Conservation (phyloP, 768 basidiomycete genomes). For the Hemileccinum rubropunctum region DNA sequence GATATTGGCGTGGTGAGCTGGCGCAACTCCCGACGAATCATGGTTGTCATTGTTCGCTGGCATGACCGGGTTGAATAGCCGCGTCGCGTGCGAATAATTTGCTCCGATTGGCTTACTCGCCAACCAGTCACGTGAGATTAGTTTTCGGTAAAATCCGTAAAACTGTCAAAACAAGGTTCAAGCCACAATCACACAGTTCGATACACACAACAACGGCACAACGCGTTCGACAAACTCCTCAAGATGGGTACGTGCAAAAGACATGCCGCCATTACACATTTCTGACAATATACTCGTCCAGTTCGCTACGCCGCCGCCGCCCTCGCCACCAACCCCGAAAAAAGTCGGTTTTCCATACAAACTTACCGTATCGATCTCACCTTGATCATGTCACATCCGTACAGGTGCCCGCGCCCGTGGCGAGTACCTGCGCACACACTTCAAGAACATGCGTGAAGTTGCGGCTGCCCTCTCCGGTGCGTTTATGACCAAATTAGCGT, state of each 20-base stretch:
- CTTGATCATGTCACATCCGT: constrained; percentile 9
- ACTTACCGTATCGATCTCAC: constrained; percentile 7
- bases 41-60: constrained; percentile 29
- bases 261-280: constrained; percentile 2
- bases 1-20: constrained; percentile 24
- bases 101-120: not conserved
- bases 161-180: constrained; percentile 32
- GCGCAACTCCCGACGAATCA: constrained; percentile 18
- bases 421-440: constrained; percentile 98
- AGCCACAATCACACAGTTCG: constrained; percentile 22
- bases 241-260: constrained; percentile 59
- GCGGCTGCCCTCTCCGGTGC: constrained; percentile 89
- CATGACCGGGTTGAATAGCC: constrained; percentile 16
- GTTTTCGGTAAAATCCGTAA: constrained; percentile 22
- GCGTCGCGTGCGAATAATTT: not conserved
- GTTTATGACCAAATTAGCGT: constrained; percentile 19
- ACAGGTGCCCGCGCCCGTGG: constrained; percentile 89
- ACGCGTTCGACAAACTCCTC: constrained; percentile 41
- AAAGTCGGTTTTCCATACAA: constrained; percentile 56
- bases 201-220: constrained; percentile 47
- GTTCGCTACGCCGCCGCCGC: constrained; percentile 94
- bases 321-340: constrained; percentile 90
- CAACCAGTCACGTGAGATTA: constrained; percentile 1
- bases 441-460: constrained; percentile 99
- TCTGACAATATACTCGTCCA: constrained; percentile 33